These are phyloP conservation scores for Aureobasidium sp. DNA, from an alignment of 2,329 filamentous ascomycete genomes.

Conservation along the genomic window DNA sequence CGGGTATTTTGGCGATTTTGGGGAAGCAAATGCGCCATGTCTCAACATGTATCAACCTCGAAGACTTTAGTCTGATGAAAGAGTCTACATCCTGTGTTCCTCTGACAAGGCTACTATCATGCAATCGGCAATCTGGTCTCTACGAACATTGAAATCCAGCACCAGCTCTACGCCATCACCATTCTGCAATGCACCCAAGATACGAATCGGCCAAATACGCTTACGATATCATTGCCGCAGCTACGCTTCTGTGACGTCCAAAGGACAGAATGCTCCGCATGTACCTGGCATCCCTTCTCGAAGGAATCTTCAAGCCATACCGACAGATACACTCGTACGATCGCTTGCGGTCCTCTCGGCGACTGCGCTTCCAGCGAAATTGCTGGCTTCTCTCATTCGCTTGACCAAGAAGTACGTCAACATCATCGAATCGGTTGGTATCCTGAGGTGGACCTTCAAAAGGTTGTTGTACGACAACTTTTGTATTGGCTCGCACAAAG, in stretches of 20 bases:
- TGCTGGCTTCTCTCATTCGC: slow-evolving; percentile 1
- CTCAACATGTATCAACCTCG: background rate
- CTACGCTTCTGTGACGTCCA: background rate
- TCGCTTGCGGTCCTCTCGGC: background rate
- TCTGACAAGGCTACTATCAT: background rate
- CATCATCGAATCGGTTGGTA: background rate
- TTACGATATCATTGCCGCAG: background rate
- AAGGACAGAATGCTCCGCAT: background rate
- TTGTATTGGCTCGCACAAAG: background rate
- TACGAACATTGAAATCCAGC: background rate
- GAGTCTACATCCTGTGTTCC: background rate
- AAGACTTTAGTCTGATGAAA: background rate
- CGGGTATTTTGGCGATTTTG: background rate
- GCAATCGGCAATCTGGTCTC: background rate
- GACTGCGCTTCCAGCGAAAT: background rate
- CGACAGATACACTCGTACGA: background rate
- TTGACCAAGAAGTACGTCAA: slow-evolving; percentile 3
- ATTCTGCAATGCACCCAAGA: background rate
- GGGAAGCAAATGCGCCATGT: background rate
- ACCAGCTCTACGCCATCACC: background rate
- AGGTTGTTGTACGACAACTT: slow-evolving; percentile 3
- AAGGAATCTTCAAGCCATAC: background rate
- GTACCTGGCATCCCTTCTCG: background rate
- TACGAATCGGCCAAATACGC: background rate
- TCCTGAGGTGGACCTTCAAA: background rate